These are phyloP conservation scores for Mycena haematopus DNA, from an alignment of 768 basidiomycete species.

Conservation along the genomic window DNA sequence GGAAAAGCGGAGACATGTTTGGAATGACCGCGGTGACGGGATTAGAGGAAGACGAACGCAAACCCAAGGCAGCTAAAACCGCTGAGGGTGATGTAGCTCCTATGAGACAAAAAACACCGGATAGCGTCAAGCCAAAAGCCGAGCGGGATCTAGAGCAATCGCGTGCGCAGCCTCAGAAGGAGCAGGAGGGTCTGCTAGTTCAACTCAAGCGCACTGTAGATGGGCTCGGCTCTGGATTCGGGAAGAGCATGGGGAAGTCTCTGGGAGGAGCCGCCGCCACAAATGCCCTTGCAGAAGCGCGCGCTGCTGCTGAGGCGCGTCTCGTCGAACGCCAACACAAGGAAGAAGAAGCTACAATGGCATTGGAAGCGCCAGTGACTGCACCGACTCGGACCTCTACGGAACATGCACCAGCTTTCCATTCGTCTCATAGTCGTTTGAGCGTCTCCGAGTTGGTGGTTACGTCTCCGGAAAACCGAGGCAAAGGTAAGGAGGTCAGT, in stretches of 20 bases:
- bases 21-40: slow-evolving; percentile 33
- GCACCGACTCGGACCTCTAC: slow-evolving; percentile 5
- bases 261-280: slow-evolving; percentile 61
- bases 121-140: not conserved
- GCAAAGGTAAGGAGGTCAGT: slow-evolving; percentile 41
- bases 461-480: slow-evolving; percentile 44
- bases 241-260: slow-evolving; percentile 68
- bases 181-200: slow-evolving; percentile 61
- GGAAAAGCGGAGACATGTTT: slow-evolving; percentile 67
- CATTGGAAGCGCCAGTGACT: slow-evolving; percentile 13
- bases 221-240: slow-evolving; percentile 62
- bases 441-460: slow-evolving; percentile 71
- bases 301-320: slow-evolving; percentile 70
- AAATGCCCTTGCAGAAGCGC: slow-evolving; percentile 69
- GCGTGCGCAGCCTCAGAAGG: slow-evolving; percentile 20
- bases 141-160: slow-evolving; percentile 2
- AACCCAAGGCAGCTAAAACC: slow-evolving; percentile 57
- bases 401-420: not conserved
- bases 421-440: slow-evolving; percentile 43
- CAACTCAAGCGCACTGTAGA: slow-evolving; percentile 76
- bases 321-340: slow-evolving; percentile 69
- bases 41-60: slow-evolving; percentile 49
- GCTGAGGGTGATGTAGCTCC: slow-evolving; percentile 42
- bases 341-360: slow-evolving; percentile 40
- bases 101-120: slow-evolving; percentile 12